Percentiles rank a stretch among this genome's conserved stretches.
Conservation (phyloP, 345 rosid genomes). For the Syzygium aqueum region DNA sequence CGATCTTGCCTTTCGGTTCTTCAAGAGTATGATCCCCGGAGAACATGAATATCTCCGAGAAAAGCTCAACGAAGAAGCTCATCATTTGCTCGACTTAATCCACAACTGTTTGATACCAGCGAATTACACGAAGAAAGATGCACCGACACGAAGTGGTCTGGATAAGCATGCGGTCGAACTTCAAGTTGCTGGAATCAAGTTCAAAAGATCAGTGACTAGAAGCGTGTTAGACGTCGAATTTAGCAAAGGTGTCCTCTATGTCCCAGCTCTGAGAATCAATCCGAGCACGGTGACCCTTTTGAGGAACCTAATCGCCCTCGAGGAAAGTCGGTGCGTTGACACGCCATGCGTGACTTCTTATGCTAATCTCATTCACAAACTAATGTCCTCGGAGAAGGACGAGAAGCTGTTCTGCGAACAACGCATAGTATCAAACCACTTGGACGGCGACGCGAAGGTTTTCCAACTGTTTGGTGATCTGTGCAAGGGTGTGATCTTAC, state of each 20-base stretch:
- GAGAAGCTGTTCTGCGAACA: conserved; percentile 13
- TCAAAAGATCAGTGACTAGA: conserved; percentile 8
- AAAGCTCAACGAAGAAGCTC: conserved; percentile 39
- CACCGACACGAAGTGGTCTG: not conserved
- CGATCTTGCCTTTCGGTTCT: conserved; percentile 35
- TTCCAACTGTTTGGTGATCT: conserved; percentile 19
- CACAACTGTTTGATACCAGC: conserved; percentile 42
- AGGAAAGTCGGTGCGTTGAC: conserved; percentile 10
- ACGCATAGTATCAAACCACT: conserved; percentile 14
- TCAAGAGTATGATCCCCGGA: conserved; percentile 39
- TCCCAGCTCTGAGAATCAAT: conserved; percentile 24
- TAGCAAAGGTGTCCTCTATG: conserved; percentile 21
- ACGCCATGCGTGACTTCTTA: conserved; percentile 32
- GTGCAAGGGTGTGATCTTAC: conserved; percentile 4
- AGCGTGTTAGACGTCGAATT: conserved; percentile 36
- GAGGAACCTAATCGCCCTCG: conserved; percentile 38
- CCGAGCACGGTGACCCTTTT: conserved; percentile 31
- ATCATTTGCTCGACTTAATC: conserved; percentile 42
- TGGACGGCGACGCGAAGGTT: not conserved
- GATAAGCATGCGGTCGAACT: conserved; percentile 12
- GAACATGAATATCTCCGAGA: conserved; percentile 12
- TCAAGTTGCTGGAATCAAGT: conserved; percentile 16
- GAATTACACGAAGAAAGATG: conserved; percentile 1
- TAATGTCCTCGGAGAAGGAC: conserved; percentile 18
- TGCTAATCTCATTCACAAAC: conserved; percentile 21